A percentile compares a stretch with the other conserved stretches of the same genome.
These are phyloP conservation scores for Macrolepiota dolichaula DNA, from an alignment of 768 basidiomycete genomes.

Conservation along the genomic window DNA sequence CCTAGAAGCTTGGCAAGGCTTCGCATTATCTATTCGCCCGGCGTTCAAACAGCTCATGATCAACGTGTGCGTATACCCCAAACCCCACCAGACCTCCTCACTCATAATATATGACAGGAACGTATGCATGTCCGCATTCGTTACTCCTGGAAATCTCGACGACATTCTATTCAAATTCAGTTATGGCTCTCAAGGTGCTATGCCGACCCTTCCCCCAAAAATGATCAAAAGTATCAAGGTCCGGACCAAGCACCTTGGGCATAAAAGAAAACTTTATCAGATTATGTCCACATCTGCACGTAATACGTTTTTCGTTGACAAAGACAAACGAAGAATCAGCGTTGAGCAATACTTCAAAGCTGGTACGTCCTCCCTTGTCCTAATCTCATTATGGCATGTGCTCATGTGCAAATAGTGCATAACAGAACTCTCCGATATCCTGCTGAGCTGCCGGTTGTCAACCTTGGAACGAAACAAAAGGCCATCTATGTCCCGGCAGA, in stretches of 20 bases:
- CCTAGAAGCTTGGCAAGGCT: conserved; percentile 38
- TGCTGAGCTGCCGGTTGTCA: conserved; percentile 43
- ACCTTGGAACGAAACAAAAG: conserved; percentile 34
- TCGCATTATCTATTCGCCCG: conserved; percentile 43
- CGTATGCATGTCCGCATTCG: conserved; percentile 53
- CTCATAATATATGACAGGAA: conserved; percentile 26
- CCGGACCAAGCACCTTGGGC: conserved; percentile 49
- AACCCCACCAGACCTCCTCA: no score
- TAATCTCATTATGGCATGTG: not conserved
- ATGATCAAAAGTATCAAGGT: conserved; percentile 57
- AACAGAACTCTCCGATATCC: conserved; percentile 43
- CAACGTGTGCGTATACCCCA: conserved; percentile 36
- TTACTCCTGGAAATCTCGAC: conserved; percentile 56
- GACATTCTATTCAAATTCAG: conserved; percentile 49
- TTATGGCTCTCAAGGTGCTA: conserved; percentile 32
- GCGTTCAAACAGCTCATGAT: conserved; percentile 44
- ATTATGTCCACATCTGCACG: conserved; percentile 17
- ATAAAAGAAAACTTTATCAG: conserved; percentile 37
- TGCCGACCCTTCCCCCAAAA: conserved; percentile 39
- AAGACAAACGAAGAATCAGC: conserved; percentile 40
- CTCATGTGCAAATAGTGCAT: conserved; percentile 41
- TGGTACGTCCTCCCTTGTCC: conserved; percentile 40
- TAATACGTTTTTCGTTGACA: conserved; percentile 15
- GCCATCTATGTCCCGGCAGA: conserved; percentile 55
- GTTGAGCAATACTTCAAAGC: conserved; percentile 58